Conservation (phyloP, 2,329 filamentous ascomycete species). For the Botrytis galanthina region DNA sequence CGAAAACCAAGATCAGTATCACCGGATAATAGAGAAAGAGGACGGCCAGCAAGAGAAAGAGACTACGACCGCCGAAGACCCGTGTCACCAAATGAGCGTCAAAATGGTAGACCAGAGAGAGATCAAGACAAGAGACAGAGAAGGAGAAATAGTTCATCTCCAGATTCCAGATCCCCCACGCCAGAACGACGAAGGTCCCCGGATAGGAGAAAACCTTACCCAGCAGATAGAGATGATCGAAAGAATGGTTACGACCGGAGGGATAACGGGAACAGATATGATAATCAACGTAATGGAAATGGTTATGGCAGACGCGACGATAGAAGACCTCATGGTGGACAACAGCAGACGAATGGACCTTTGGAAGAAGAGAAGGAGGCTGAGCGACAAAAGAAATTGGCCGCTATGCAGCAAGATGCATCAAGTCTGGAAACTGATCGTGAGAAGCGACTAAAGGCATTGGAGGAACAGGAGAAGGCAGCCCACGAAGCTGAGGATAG, state of each 20-base stretch:
- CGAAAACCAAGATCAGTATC: constrained; percentile 33
- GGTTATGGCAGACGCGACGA: constrained; percentile 35
- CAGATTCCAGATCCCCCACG: constrained; percentile 41
- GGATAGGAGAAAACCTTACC: constrained; percentile 34
- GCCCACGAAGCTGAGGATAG: constrained; percentile 66
- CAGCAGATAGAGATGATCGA: constrained; percentile 32
- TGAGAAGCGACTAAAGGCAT: constrained; percentile 61
- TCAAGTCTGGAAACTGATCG: constrained; percentile 69
- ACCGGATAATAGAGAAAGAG: constrained; percentile 33
- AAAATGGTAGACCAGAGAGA: not conserved
- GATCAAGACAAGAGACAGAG: not conserved
- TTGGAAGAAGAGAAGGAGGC: constrained; percentile 44
- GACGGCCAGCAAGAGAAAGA: constrained; percentile 25
- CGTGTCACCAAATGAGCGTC: constrained; percentile 15
- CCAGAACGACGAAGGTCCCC: constrained; percentile 40
- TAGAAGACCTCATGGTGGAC: constrained; percentile 21
- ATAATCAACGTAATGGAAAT: constrained; percentile 32
- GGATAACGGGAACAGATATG: constrained; percentile 27
- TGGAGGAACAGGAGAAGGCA: constrained; percentile 63
- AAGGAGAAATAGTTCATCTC: constrained; percentile 32
- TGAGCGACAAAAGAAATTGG: constrained; percentile 64
- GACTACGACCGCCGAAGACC: constrained; percentile 25
- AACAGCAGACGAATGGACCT: constrained; percentile 4
- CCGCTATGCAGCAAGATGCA: constrained; percentile 71
- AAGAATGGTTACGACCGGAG: constrained; percentile 25